A percentile compares a stretch with the other conserved stretches of the same genome.
Evolutionary conservation across 129 eudicot genomes (phyloP).

Genomic region (Pittosporum tobira): DNA sequence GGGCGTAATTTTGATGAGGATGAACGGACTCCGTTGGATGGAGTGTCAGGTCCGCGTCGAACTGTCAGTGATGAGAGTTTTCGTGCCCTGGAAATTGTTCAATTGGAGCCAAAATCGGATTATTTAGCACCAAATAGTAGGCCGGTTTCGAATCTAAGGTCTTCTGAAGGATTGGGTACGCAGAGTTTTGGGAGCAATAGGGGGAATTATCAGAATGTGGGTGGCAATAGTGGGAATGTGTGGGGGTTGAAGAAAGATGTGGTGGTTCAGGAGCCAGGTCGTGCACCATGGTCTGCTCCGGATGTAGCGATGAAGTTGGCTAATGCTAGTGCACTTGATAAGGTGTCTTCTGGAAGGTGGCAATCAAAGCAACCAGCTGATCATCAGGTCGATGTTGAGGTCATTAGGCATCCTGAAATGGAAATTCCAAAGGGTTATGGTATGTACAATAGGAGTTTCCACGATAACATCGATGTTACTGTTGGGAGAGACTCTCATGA

Average conservation of each 20-base stretch:
- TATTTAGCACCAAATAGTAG: conserved; percentile 24
- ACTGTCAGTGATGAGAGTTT: conserved; percentile 63
- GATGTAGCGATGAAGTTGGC: conserved; percentile 72
- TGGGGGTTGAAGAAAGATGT: conserved; percentile 70
- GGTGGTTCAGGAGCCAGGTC: conserved; percentile 33
- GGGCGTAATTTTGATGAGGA: conserved; percentile 95
- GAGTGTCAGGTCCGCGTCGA: conserved; percentile 53
- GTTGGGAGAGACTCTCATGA: conserved; percentile 22
- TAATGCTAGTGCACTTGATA: conserved; percentile 90
- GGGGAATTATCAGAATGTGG: conserved; percentile 20
- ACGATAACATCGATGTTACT: conserved; percentile 21
- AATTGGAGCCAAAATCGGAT: conserved; percentile 39
- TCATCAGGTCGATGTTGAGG: conserved; percentile 56
- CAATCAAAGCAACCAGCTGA: conserved; percentile 45
- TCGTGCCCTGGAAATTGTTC: conserved; percentile 26
- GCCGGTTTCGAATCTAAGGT: conserved; percentile 36
- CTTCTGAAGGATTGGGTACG: conserved; percentile 20
- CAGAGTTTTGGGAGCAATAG: conserved; percentile 25
- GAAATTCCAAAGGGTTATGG: conserved; percentile 31
- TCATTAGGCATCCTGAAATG: conserved; percentile 38
- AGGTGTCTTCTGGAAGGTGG: conserved; percentile 93
- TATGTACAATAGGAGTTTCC: too few relatives aligned
- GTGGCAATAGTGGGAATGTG: conserved; percentile 39
- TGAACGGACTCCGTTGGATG: conserved; percentile 87
- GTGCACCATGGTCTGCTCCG: conserved; percentile 53